Base-by-base conservation (phyloP, 1,284 basidiomycete genomes). In the Ustilago tritici region DNA sequence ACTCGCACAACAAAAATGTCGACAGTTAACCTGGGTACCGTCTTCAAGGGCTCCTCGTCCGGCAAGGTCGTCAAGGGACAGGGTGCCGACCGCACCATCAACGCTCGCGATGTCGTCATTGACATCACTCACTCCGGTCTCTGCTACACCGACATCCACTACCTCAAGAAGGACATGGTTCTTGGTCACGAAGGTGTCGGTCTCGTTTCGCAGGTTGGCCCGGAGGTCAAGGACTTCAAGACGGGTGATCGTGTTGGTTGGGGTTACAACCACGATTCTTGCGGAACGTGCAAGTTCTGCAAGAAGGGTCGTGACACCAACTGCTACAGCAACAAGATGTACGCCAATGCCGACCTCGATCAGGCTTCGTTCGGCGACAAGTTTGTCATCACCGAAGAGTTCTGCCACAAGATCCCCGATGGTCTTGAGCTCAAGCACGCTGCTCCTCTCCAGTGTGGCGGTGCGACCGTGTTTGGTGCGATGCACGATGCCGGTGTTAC, bases 171-270 rank as follows among this genome's bases (percentile, higher is more conserved):
- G 46, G 70, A 78, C 68, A 82, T 82, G 76, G 81, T 76, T 7
- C 58, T 83, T 1, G 83, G 83, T 49, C 83, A 84, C 77, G 83
- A 84, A 53, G 82, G 82, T 38, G 83, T 84, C 17, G 82, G 84
- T 53, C 52, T 84, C 65, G 77, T 85, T 53, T 77, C 81, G n/a
- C 68, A 78, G 17, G 78, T 84, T 46, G 83, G 82, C 17, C n/a
- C 70, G 10, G 62, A 70, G 0, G 82, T 84, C 14, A 76, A 58
- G 35, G 34, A 65, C 54, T 59, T 82, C 63, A 82, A 83, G 62
- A 75, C 70, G 31, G 82, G 82, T 38, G 82, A 82, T 61, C 79
- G 80, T 43, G 82, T 82, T 12, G 84, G 84, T 23, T 85, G 81
- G 78, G 82, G 83, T 40, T 85, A 85, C 77, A 77, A 78, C 70